phyloP scores from a whole-genome alignment of 192 early-diverging fungal species.

The Paraglomus brasilianum region DNA sequence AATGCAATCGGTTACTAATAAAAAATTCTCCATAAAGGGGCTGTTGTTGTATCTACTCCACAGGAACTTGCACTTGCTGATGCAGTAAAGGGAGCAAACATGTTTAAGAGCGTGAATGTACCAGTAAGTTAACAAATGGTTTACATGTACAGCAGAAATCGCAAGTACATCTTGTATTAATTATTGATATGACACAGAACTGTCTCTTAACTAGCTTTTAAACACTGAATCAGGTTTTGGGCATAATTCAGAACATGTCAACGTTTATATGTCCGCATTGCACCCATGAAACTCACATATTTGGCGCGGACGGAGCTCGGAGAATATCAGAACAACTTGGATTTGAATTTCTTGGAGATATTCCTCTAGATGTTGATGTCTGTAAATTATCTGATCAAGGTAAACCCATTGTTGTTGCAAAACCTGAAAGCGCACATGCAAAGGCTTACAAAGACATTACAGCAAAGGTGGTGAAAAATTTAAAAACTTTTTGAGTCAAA shows the following conservation, averaged over 20 bases:
- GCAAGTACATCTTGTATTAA: no score
- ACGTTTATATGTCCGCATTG: conserved; percentile 80
- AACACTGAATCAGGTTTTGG: conserved; percentile 65
- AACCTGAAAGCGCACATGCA: conserved; percentile 51
- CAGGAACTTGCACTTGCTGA: conserved; percentile 88
- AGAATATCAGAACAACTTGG: conserved; percentile 63
- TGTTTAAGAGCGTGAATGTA: conserved; percentile 82
- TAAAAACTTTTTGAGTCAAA: conserved; percentile 1
- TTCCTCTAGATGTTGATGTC: conserved; percentile 76
- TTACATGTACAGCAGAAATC: not conserved
- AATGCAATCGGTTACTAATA: not conserved
- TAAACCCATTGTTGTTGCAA: conserved; percentile 63
- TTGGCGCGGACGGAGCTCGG: conserved; percentile 64
- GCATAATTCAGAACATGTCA: conserved; percentile 89
- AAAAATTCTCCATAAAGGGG: conserved; percentile 50
- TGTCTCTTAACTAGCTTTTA: not conserved
- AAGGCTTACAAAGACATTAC: conserved; percentile 53
- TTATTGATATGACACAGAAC: not conserved
- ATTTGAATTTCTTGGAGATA: conserved; percentile 68
- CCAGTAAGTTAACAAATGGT: conserved; percentile 56
- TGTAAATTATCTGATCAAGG: conserved; percentile 71
- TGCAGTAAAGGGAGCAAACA: conserved; percentile 72
- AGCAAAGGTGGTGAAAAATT: conserved; percentile 42
- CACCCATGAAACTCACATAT: conserved; percentile 73
- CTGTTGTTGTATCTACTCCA: conserved; percentile 86